Evolutionary conservation across 768 basidiomycete genomes (phyloP), one percentile per base, ranked within the genome.

Genomic region (Russula emetica): DNA sequence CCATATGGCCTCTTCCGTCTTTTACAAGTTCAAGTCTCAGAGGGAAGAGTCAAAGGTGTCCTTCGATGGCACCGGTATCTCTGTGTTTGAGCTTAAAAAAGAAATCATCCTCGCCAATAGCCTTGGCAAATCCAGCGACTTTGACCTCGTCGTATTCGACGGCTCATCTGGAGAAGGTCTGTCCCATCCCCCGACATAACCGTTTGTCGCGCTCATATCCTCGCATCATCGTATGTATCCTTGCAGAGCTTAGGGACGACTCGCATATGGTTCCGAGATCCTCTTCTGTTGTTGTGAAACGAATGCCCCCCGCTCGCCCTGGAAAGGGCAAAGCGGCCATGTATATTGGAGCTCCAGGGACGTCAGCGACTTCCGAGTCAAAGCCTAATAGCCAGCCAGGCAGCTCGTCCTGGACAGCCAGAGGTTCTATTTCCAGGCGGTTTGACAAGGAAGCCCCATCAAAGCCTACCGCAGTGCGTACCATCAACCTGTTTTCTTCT

Each of bases 11-110:
- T 96, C 94, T 72, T 94, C 92, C 77, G 93, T 98, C 74, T 97
- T 94, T 79, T 98, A 96, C 86, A 90, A 89, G 78, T 99, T 97
- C 87, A 92, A 87, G 75, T 94, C 94, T 69, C 88, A 92, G 75
- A 92, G 83, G 79, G 87, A 91, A 79, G 96, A 98, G 77, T 94
- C 94, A 62, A 82, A 94, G 73, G 87, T 99, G 75, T 88, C 92
- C 59, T 98, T 99, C 80, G 96, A 99, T 74, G 97, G 97, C 72
- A 98, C 96, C 69, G 93, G 94, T 67, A 98, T 99, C 73, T 94
- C 94, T 72, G 94, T 98, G 70, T 98, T 98, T 81, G 97, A 99
- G 78, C 81, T 99, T 76, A 99, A 99, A 80, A 92, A 88, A 81
- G 97, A 98, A 78, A 92, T 99, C 73, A 96, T 99, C 72, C 79